phyloP scores from a whole-genome alignment of 495 filamentous ascomycete species.

The Pseudoneurospora amorphoporcata region DNA sequence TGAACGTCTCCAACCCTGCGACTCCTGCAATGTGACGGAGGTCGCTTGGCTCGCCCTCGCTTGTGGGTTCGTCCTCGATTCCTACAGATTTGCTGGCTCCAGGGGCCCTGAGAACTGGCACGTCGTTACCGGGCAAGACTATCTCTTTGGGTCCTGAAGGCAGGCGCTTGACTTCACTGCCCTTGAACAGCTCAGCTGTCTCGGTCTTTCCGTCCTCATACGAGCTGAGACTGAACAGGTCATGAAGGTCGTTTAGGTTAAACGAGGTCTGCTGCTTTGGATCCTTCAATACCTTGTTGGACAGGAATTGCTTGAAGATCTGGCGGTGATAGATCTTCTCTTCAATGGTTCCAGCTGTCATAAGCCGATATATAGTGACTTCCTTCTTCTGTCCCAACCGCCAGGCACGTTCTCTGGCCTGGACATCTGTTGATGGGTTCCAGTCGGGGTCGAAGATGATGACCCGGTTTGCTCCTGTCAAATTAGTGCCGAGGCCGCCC shows the following conservation, averaged over 20 bases:
- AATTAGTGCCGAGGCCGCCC: conserved; percentile 83
- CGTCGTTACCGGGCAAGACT: conserved; percentile 12
- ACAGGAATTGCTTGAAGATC: conserved; percentile 92
- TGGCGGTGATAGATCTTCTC: conserved; percentile 99
- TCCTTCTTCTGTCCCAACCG: conserved; percentile 87
- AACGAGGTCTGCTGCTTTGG: conserved; percentile 84
- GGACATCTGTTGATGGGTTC: conserved; percentile 90
- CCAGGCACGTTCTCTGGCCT: conserved; percentile 95
- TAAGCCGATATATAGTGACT: conserved; percentile 86
- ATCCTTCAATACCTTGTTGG: conserved; percentile 87
- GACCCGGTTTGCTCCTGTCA: conserved; percentile 89
- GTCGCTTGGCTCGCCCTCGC: conserved; percentile 21
- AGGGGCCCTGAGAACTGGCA: conserved; percentile 1
- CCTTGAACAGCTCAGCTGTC: conserved; percentile 74
- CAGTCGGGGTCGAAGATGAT: conserved; percentile 98
- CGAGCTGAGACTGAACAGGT: conserved; percentile 74
- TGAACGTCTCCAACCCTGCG: conserved; percentile 23
- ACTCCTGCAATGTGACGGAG: conserved; percentile 29
- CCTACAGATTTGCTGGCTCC: not conserved
- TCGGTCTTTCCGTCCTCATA: conserved; percentile 63
- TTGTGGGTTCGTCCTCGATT: conserved; percentile 5
- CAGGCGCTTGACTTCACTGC: conserved; percentile 59
- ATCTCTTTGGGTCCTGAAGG: conserved; percentile 29
- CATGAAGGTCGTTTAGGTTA: conserved; percentile 74
- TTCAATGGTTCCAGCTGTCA: conserved; percentile 96